Evolutionary conservation across 352 stramenopile species (phyloP).

Genomic region (Phytophthora citricola): DNA sequence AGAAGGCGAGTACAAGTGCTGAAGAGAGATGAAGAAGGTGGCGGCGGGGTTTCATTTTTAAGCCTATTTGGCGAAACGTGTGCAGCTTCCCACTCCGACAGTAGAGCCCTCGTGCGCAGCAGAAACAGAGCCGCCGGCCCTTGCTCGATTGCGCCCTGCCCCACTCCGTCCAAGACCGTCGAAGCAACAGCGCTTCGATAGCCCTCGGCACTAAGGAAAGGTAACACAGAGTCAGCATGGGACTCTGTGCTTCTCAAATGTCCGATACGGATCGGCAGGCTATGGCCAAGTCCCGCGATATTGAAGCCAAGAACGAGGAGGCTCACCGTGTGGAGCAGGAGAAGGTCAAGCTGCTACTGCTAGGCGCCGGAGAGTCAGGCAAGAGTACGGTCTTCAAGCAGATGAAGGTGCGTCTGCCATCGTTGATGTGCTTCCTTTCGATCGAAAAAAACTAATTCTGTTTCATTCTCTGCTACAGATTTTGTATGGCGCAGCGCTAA

Average conservation of each 20-base stretch:
- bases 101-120: constrained; percentile 37
- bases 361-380: constrained; percentile 94
- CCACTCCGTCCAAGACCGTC: constrained; percentile 29
- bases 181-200: constrained; percentile 29
- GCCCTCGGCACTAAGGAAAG: constrained; percentile 27
- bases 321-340: constrained; percentile 80
- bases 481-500: constrained; percentile 85
- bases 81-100: constrained; percentile 40
- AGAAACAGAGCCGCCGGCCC: constrained; percentile 37
- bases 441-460: constrained; percentile 10
- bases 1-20: constrained; percentile 12
- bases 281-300: constrained; percentile 76
- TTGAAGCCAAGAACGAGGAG: constrained; percentile 84
- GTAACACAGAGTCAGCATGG: constrained; percentile 51
- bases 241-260: constrained; percentile 71
- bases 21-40: constrained; percentile 18
- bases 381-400: constrained; percentile 96
- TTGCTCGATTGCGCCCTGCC: constrained; percentile 21
- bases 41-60: constrained; percentile 73
- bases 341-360: constrained; percentile 96
- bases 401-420: constrained; percentile 74
- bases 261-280: constrained; percentile 63
- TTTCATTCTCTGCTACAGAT: constrained; percentile 56
- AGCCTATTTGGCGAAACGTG: constrained; percentile 55
- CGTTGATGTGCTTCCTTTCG: neutral